Evolutionary conservation across 1,284 basidiomycete species (phyloP).

Genomic region (Trametes pubescens): DNA sequence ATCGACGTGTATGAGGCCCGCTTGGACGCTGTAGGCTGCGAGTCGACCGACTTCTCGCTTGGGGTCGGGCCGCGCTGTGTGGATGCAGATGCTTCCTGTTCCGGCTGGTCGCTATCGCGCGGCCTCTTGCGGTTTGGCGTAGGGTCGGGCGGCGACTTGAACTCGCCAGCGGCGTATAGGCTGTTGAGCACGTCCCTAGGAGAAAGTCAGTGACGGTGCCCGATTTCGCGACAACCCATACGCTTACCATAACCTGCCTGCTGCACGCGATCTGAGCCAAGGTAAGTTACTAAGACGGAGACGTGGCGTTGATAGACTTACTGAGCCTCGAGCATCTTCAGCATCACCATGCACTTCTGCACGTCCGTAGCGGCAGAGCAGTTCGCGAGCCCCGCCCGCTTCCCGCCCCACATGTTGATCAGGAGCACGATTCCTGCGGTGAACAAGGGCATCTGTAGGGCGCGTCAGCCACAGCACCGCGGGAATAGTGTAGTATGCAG

Average conservation of each 20-base stretch:
- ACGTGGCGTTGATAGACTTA: conserved; percentile 38
- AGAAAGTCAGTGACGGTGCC: neutral
- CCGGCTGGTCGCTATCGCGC: conserved; percentile 2
- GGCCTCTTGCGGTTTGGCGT: conserved; percentile 8
- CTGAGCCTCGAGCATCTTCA: conserved; percentile 60
- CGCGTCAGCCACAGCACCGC: neutral
- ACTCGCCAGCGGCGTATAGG: conserved; percentile 21
- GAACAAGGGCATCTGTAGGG: conserved; percentile 54
- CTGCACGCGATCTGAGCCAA: conserved; percentile 52
- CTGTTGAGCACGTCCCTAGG: conserved; percentile 16
- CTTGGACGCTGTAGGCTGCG: neutral
- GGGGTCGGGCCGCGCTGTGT: neutral
- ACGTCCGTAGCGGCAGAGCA: conserved; percentile 74
- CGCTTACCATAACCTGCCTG: conserved; percentile 53
- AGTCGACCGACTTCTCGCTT: neutral
- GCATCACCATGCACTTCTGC: conserved; percentile 70
- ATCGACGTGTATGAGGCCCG: too few species aligned
- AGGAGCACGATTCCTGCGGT: conserved; percentile 76
- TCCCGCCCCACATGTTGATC: conserved; percentile 78
- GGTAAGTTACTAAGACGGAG: neutral
- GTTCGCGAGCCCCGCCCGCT: conserved; percentile 58
- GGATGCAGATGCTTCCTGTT: neutral
- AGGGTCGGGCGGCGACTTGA: neutral
- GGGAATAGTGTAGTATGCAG: neutral
- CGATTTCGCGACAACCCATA: neutral